Evolutionary conservation across 148 eudicot genomes (phyloP), one percentile per base, ranked within the genome.

Genomic region (Simmondsia chinensis): DNA sequence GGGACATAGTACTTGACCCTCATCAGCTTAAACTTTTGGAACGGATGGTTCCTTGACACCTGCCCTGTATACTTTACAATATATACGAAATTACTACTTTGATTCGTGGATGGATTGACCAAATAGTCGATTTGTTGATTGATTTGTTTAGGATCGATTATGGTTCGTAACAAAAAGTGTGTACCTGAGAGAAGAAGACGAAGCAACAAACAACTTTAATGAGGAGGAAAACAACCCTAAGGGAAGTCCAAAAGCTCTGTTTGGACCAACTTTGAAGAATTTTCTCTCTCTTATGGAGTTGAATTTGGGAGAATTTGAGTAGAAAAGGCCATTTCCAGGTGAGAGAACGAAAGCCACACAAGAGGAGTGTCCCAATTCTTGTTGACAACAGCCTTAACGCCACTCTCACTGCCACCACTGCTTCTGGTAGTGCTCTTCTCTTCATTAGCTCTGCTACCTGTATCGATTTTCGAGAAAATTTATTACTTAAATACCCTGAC

Each of bases 181-280:
- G 31, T 73, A 79, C 85, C 77, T 34, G 24, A 40, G 79, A 48
- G 34, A 57, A 74, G 52, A 74, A 69, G 31, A 52, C 14, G 45
- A 54, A 74, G 61, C 51, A 33, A 42, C 65, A 54, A 35, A 39
- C 36, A 48, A 73, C 51, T 58, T 76, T 79, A 50, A 76, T 9
- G 33, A 73, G 4, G 2, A 63, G 27, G 55, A 76, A 83, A 10
- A 48, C 65, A 36, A 71, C 27, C 43, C 76, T 63, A 4, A 77
- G 27, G 12, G 65, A 64, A 12, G 70, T 42, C 25, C 71, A 50
- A 28, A 35, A 48, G n/a, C 54, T 60, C 20, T 63, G 53, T 27
- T 18, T 69, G 5, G 83, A 81, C 95, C 95, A 85, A 33, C 31
- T 70, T 49, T 77, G 73, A 5, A 85, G 83, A 10, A 85, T 32